A percentile compares a stretch with the other conserved stretches of the same genome.
These are phyloP conservation scores for Termitomyces eurrhizus DNA, from an alignment of 768 basidiomycete species.

Conservation along the genomic window DNA sequence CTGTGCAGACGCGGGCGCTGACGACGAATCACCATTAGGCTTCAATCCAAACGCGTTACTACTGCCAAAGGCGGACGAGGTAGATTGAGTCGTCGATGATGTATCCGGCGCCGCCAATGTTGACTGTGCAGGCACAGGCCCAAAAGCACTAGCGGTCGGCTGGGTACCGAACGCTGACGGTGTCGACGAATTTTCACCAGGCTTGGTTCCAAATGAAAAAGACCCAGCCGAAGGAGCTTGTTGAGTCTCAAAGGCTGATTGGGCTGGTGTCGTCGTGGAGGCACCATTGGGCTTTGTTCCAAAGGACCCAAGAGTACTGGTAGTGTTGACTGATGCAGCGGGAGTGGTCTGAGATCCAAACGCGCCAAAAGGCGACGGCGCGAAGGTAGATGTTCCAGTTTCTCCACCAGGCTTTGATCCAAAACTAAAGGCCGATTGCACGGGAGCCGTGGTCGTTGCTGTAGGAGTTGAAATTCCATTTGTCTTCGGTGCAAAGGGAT, in stretches of 20 bases:
- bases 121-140: slow-evolving; percentile 1
- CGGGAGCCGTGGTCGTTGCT: neutral
- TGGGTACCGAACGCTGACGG: slow-evolving; percentile 4
- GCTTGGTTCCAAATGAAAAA: slow-evolving; percentile 6
- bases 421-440: slow-evolving; percentile 1
- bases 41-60: slow-evolving; percentile 1
- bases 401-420: slow-evolving; percentile 3
- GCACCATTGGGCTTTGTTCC: neutral
- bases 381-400: neutral
- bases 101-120: neutral
- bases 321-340: neutral
- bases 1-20: neutral
- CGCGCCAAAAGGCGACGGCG: neutral
- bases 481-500: slow-evolving; percentile 1
- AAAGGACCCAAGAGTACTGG: neutral
- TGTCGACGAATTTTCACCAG: slow-evolving; percentile 1
- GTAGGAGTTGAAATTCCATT: neutral
- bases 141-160: neutral
- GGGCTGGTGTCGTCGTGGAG: neutral
- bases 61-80: neutral
- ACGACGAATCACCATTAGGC: neutral
- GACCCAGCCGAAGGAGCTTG: neutral
- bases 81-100: neutral
- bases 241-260: slow-evolving; percentile 8
- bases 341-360: neutral